Percentiles rank a stretch among this genome's conserved stretches.
phyloP scores from a whole-genome alignment of 2,329 filamentous ascomycete genomes.

The Ceratocystis papillata region DNA sequence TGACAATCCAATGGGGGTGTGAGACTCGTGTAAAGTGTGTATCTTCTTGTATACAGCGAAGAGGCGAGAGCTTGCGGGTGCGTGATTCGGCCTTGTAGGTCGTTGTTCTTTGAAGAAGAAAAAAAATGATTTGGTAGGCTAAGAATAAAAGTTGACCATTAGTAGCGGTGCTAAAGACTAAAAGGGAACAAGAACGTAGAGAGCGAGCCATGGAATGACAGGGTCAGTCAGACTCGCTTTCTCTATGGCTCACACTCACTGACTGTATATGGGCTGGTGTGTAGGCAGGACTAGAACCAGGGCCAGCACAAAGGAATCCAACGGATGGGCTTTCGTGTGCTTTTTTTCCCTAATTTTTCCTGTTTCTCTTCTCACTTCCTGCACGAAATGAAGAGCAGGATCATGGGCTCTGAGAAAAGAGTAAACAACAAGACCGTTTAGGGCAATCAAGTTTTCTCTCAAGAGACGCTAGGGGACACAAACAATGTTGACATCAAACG shows the following conservation, averaged over 20 bases:
- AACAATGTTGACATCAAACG: background rate
- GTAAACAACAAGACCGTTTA: conserved; percentile 5
- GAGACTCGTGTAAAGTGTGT: background rate
- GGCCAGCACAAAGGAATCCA: background rate
- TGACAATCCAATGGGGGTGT: background rate
- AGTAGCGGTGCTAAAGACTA: conserved; percentile 11
- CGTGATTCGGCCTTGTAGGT: background rate
- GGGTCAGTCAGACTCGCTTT: background rate
- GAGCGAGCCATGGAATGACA: background rate
- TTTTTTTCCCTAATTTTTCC: conserved; percentile 1
- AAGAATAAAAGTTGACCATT: conserved; percentile 2
- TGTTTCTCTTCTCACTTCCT: background rate
- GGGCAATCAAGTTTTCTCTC: conserved; percentile 10
- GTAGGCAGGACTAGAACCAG: conserved; percentile 5
- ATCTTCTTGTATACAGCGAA: background rate
- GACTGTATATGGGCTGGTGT: conserved; percentile 7
- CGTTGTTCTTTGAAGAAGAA: background rate
- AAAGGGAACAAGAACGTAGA: background rate
- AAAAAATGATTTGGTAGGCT: conserved; percentile 6
- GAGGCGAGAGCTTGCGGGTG: background rate
- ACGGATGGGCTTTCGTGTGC: background rate
- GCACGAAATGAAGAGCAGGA: background rate
- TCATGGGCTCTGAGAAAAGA: conserved; percentile 3
- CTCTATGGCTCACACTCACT: conserved; percentile 1
- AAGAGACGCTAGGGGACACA: background rate